Evolutionary conservation across 768 basidiomycete genomes (phyloP).

Genomic region (Pisolithus marmoratus): DNA sequence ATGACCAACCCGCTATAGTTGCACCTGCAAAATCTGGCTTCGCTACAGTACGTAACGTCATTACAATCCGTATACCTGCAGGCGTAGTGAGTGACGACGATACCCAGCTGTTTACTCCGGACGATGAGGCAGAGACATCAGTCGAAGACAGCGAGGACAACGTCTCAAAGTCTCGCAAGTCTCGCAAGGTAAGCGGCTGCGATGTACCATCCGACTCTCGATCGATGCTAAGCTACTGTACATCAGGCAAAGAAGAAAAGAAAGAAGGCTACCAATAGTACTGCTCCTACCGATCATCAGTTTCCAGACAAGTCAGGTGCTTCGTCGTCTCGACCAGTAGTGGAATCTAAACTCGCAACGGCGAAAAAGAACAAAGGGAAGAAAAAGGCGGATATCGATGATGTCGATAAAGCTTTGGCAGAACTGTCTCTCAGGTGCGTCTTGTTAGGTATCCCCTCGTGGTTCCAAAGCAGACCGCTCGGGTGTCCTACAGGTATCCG

Average conservation of each 20-base stretch:
- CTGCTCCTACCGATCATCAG: slow-evolving; percentile 3
- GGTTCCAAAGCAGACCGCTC: slow-evolving; percentile 1
- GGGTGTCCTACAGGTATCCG: slow-evolving; percentile 40
- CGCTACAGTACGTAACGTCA: slow-evolving; percentile 35
- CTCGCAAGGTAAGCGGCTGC: slow-evolving; percentile 19
- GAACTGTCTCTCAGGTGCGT: slow-evolving; percentile 77
- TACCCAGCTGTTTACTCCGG: slow-evolving; percentile 38
- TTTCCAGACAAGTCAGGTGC: slow-evolving; percentile 5
- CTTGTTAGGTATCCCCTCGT: not conserved
- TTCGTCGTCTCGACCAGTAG: not conserved
- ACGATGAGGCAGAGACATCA: slow-evolving; percentile 14
- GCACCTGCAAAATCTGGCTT: slow-evolving; percentile 29
- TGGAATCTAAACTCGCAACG: slow-evolving; percentile 35
- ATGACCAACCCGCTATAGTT: slow-evolving; percentile 32
- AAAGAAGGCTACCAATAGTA: slow-evolving; percentile 20
- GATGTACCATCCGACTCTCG: not conserved
- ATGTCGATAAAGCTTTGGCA: slow-evolving; percentile 78
- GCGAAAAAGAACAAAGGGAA: slow-evolving; percentile 50
- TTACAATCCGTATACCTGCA: not conserved
- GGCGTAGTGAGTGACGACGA: slow-evolving; percentile 16
- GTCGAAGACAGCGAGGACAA: slow-evolving; percentile 18
- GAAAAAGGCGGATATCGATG: slow-evolving; percentile 58
- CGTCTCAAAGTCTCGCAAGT: slow-evolving; percentile 9
- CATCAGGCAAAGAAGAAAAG: slow-evolving; percentile 37
- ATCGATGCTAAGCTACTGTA: slow-evolving; percentile 1